phyloP scores from a whole-genome alignment of 169 alveolate species.

The Neospora caninum region DNA sequence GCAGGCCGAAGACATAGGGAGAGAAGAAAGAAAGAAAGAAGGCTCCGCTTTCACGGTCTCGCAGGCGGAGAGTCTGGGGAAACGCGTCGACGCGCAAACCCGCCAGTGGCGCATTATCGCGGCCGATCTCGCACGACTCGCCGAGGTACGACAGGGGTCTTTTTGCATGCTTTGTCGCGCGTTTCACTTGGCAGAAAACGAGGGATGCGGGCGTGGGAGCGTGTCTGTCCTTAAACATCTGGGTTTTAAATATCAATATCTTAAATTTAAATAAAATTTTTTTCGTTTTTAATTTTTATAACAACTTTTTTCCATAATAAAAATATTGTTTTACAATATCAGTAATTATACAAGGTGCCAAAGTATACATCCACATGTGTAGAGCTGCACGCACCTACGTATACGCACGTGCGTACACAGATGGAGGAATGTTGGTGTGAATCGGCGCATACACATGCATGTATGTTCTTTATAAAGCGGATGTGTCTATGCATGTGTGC shows the following conservation, averaged over 20 bases:
- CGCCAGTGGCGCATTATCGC: slow-evolving; percentile 36
- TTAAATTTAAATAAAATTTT: too few species aligned
- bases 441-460: not conserved
- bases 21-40: not conserved
- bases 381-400: not conserved
- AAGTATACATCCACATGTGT: not conserved
- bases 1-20: too few species aligned
- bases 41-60: not conserved
- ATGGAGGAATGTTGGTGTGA: not conserved
- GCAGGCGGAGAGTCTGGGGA: not conserved
- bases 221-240: too few species aligned
- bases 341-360: too few species aligned
- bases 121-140: slow-evolving; percentile 11
- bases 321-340: too few species aligned
- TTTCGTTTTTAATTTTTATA: too few species aligned
- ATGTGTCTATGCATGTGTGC: too few species aligned
- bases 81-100: not conserved
- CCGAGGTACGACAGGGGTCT: not conserved
- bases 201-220: too few species aligned
- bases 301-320: too few species aligned
- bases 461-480: too few species aligned
- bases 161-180: not conserved
- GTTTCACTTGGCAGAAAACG: too few species aligned
- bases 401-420: not conserved
- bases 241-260: too few species aligned